Percentiles rank a stretch among this genome's conserved stretches.
These are phyloP conservation scores for Starmerella roubikii DNA, from an alignment of 805 yeast species.

Conservation along the genomic window DNA sequence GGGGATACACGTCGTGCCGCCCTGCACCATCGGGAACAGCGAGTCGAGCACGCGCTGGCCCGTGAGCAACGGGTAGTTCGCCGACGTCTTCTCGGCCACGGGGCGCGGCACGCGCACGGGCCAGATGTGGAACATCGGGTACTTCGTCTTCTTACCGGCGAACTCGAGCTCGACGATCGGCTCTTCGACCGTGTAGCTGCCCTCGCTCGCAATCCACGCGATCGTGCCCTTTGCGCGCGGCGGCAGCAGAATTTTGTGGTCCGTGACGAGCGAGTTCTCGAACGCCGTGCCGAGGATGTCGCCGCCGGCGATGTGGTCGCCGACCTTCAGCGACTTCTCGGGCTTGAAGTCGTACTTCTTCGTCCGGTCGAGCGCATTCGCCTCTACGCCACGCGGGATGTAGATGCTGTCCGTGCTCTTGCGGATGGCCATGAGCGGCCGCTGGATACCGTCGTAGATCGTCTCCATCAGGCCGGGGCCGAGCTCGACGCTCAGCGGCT, in stretches of 20 bases:
- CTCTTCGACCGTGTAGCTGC: constrained; percentile 84
- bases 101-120: constrained; percentile 99
- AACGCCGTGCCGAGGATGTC: constrained; percentile 87
- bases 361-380: constrained; percentile 82
- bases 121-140: constrained; percentile 97
- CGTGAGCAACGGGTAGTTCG: constrained; percentile 88
- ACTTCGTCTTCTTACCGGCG: constrained; percentile 66
- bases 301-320: constrained; percentile 98
- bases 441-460: constrained; percentile 97
- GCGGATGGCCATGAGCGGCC: constrained; percentile 90
- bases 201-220: constrained; percentile 75
- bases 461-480: constrained; percentile 99
- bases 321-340: constrained; percentile 52
- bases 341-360: constrained; percentile 80
- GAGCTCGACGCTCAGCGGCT: constrained; percentile 95
- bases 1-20: constrained; percentile 99
- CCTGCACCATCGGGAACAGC: constrained; percentile 97
- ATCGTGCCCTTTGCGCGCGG: constrained; percentile 98
- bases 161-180: constrained; percentile 86
- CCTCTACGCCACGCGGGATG: constrained; percentile 97
- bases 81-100: constrained; percentile 83
- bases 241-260: constrained; percentile 89
- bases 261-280: constrained; percentile 83
- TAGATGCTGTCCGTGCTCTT: constrained; percentile 81
- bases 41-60: constrained; percentile 99